Base-by-base conservation (phyloP, 371 early-diverging fungal genomes). In the Phascolomyces articulosus region DNA sequence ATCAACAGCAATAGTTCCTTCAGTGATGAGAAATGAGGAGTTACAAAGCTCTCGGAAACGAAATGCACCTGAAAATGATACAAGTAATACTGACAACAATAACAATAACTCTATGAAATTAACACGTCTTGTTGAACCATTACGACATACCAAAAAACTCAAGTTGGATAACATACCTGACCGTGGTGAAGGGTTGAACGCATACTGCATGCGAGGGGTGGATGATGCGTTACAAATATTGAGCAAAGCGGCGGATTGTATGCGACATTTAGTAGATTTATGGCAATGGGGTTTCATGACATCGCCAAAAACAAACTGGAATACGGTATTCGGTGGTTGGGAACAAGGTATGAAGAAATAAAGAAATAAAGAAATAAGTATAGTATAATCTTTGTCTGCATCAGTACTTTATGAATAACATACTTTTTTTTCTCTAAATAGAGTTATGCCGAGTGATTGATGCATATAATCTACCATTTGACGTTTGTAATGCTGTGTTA, bases 401-500 rank as follows among this genome's bases (percentile, higher is more conserved):
- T n/a, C n/a, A n/a, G n/a, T n/a, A n/a, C n/a, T n/a, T n/a, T n/a
- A n/a, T n/a, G n/a, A 53, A 51, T 6, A 15, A 21, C 2, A 15
- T 40, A 54, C 16, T 60, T 23, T 63, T 26, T 21, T 8, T 65
- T 57, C 24, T 26, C 6, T 34, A 34, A 34, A 29, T 13, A 71
- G 79, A 75, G 23, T 62, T 79, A 23, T 60, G 64, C 29, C 62
- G 68, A 4, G 63, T 76, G 10, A 74, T 81, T 54, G 81, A 78
- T 55, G 65, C 64, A 4, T 81, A 74, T 60, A 72, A 70, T 10
- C 40, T 81, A 31, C 81, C 81, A 0, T 81, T 81, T 65, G 78
- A 81, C 60, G 70, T 78, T 55, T 69, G 74, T 40, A 81, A 81
- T 57, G 74, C 81, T n/a, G 70, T 81, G 0, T 34, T 78, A 7